phyloP scores from a whole-genome alignment of 2,329 filamentous ascomycete genomes.

The Trichoderma sp. region DNA sequence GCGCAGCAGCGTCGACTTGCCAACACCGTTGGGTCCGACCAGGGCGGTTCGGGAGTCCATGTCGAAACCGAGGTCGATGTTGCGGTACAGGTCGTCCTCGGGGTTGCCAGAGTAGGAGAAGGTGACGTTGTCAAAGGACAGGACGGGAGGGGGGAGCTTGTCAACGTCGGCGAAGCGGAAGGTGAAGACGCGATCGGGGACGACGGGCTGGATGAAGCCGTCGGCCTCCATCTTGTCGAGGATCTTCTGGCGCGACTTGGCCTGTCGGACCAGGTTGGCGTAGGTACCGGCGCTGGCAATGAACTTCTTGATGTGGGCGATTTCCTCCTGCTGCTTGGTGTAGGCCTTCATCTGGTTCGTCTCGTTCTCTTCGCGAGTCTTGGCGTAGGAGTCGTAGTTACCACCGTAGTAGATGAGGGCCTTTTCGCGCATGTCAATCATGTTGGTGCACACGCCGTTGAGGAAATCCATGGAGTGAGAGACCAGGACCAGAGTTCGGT shows the following conservation, averaged over 20 bases:
- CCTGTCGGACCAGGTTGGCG: constrained; percentile 97
- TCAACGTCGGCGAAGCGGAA: constrained; percentile 99
- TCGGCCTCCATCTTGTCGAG: constrained; percentile 99
- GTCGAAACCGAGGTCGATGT: constrained; percentile 97
- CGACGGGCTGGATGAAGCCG: constrained; percentile 92
- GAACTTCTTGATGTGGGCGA: constrained; percentile 99
- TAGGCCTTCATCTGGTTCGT: constrained; percentile 99
- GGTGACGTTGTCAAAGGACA: constrained; percentile 95
- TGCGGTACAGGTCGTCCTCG: constrained; percentile 91
- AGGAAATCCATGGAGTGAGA: constrained; percentile 99
- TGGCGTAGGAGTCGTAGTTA: constrained; percentile 98
- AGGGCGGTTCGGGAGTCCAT: constrained; percentile 98
- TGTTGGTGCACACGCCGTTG: constrained; percentile 96
- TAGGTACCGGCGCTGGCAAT: constrained; percentile 99
- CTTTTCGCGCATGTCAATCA: constrained; percentile 96
- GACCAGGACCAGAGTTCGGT: constrained; percentile 91
- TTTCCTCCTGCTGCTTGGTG: constrained; percentile 98
- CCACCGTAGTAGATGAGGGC: constrained; percentile 96
- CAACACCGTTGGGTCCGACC: constrained; percentile 97
- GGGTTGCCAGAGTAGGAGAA: constrained; percentile 94
- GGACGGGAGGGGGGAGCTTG: constrained; percentile 95
- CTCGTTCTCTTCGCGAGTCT: constrained; percentile 93
- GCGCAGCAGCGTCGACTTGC: constrained; percentile 93
- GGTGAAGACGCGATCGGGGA: constrained; percentile 83
- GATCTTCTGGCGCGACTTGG: constrained; percentile 99